Evolutionary conservation across 2,329 filamentous ascomycete species (phyloP), one percentile per base, ranked within the genome.

Genomic region (Ceratocystis diversiconidia): DNA sequence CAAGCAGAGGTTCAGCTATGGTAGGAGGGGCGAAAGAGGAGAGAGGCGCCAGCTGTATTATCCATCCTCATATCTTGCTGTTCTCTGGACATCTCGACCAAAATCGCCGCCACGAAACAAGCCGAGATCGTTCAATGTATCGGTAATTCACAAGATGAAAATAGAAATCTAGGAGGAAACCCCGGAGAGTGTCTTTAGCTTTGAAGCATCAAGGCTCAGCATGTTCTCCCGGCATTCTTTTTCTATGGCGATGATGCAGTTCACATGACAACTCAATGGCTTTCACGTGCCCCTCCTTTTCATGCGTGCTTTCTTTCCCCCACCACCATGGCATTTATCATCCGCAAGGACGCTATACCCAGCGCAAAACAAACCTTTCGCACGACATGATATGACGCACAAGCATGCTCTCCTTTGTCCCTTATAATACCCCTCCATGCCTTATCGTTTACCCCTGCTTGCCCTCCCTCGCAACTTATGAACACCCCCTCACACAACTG

Each of bases 371-470:
- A 12, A 36, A 36, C 10, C 32, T 36, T 36, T 10, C 52, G 12
- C 52, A 59, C 52, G 52, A n/a, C 32, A 32, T 17, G 52, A 59
- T 59, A 59, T 59, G 52, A 59, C 52, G 52, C 52, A 59, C 52
- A 59, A 59, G 25, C 52, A 12, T 59, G 52, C 52, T 59, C 52
- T 59, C 17, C 12, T 25, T 32, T 25, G 25, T 59, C 28, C 52
- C 28, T 59, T n/a, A 15, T 17, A 59, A 25, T 59, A 59, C 52
- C 52, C 52, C 52, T 59, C 52, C 52, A 59, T 52, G 12, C 52
- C 50, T 28, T 46, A 10, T 46, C 41, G 19, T 19, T n/a, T 50
- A 41, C 25, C 61, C 43, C 22, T 6, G 19, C 36, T 43, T 62
- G 19, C n/a, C 44, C 44, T 50, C 17, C 28, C 8, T 17, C 32